phyloP scores from a whole-genome alignment of 1,139 yeast species.

The Magnusiomyces ingens region DNA sequence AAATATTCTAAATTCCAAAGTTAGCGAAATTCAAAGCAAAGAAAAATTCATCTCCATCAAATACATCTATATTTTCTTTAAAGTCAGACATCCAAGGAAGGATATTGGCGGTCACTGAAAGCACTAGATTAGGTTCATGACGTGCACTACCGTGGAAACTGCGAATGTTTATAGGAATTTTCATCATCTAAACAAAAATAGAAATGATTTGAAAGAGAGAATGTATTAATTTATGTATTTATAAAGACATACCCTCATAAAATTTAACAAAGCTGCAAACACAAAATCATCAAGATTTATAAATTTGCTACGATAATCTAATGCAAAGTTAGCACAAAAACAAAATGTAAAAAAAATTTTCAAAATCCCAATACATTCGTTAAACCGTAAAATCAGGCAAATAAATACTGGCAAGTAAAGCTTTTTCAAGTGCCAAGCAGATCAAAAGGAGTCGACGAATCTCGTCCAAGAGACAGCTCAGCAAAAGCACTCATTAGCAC shows the following conservation, averaged over 20 bases:
- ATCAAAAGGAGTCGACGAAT: constrained; percentile 15
- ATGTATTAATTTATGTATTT: constrained; percentile 9
- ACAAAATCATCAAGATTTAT: constrained; percentile 3
- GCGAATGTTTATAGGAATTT: constrained; percentile 75
- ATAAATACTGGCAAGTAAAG: constrained; percentile 82
- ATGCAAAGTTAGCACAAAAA: background rate
- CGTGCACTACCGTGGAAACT: constrained; percentile 89
- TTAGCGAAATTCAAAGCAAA: background rate
- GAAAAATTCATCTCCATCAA: too few relatives aligned
- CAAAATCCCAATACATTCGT: constrained; percentile 3
- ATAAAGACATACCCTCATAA: constrained; percentile 8
- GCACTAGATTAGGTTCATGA: constrained; percentile 67
- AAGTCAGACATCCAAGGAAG: constrained; percentile 70
- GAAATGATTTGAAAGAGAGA: constrained; percentile 1
- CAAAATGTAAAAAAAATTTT: background rate
- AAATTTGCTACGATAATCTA: background rate
- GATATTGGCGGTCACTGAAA: constrained; percentile 69
- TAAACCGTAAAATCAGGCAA: constrained; percentile 48
- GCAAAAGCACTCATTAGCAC: constrained; percentile 42
- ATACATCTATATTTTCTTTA: background rate
- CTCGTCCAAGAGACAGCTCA: constrained; percentile 24
- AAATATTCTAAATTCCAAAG: background rate
- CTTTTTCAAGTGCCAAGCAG: constrained; percentile 29
- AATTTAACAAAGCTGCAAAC: constrained; percentile 6
- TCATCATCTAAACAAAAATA: constrained; percentile 46